phyloP scores from a whole-genome alignment of 177 flowering plant genomes.

The Telopea speciosissima region DNA sequence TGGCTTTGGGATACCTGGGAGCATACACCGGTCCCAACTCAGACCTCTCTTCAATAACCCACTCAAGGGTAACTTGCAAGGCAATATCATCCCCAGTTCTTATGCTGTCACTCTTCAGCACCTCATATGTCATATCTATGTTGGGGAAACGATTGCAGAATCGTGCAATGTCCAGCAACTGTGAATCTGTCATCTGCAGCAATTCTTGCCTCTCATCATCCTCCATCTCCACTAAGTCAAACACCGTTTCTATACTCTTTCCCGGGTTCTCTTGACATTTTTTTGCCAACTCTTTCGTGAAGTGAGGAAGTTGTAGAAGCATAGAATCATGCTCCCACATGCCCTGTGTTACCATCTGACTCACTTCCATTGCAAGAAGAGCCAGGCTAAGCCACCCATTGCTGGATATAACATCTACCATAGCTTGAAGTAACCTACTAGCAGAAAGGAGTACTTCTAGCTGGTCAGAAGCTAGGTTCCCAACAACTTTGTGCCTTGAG shows the following conservation, averaged over 20 bases:
- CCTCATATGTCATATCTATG: slow-evolving; percentile 71
- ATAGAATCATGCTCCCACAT: slow-evolving; percentile 96
- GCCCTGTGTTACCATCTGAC: slow-evolving; percentile 96
- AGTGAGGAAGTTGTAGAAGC: slow-evolving; percentile 94
- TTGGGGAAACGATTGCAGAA: slow-evolving; percentile 89
- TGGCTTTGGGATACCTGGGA: slow-evolving; percentile 68
- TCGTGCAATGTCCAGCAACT: slow-evolving; percentile 69
- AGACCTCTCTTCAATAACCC: slow-evolving; percentile 68
- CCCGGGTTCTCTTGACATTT: slow-evolving; percentile 77
- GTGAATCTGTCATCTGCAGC: slow-evolving; percentile 68
- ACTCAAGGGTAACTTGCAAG: slow-evolving; percentile 58
- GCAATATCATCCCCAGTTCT: slow-evolving; percentile 52
- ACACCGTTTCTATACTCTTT: slow-evolving; percentile 68
- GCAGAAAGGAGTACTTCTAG: slow-evolving; percentile 75
- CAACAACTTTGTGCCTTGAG: slow-evolving; percentile 64
- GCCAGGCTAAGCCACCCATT: slow-evolving; percentile 90
- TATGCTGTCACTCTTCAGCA: slow-evolving; percentile 46
- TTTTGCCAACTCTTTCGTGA: slow-evolving; percentile 83
- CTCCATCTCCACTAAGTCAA: slow-evolving; percentile 91
- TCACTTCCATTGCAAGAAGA: slow-evolving; percentile 85
- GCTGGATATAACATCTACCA: slow-evolving; percentile 97
- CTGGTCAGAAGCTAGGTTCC: slow-evolving; percentile 70
- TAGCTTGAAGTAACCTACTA: slow-evolving; percentile 75
- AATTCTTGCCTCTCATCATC: slow-evolving; percentile 81
- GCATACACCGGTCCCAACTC: slow-evolving; percentile 80